Conservation (phyloP, 1,284 basidiomycete species). For the Sporisorium scitamineum region DNA sequence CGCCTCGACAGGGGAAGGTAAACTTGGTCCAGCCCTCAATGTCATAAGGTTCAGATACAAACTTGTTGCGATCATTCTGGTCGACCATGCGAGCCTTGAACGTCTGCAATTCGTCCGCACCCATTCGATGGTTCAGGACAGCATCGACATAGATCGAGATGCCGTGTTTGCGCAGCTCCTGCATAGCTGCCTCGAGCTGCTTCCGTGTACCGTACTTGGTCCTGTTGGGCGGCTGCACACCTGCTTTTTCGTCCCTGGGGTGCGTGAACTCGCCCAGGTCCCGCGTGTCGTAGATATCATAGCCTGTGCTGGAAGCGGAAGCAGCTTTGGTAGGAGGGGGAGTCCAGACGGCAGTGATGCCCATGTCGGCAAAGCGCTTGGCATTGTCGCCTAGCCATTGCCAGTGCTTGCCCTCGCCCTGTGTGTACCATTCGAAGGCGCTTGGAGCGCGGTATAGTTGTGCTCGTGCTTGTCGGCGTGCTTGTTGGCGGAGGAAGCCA, state of each 20-base stretch:
- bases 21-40: conserved; percentile 73
- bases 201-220: conserved; percentile 94
- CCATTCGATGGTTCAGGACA: conserved; percentile 74
- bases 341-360: conserved; percentile 83
- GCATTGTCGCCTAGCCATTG: conserved; percentile 80
- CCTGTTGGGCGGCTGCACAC: conserved; percentile 67
- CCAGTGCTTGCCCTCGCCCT: conserved; percentile 78
- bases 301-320: conserved; percentile 70
- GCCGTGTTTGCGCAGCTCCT: conserved; percentile 70
- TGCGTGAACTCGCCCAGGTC: conserved; percentile 81
- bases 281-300: conserved; percentile 68
- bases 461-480: conserved; percentile 50
- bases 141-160: conserved; percentile 71
- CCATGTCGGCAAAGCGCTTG: conserved; percentile 78
- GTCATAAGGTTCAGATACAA: conserved; percentile 44
- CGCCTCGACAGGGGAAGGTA: conserved; percentile 81
- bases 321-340: conserved; percentile 70
- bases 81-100: conserved; percentile 71
- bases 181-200: conserved; percentile 79
- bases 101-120: conserved; percentile 82
- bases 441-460: conserved; percentile 59
- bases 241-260: conserved; percentile 79
- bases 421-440: conserved; percentile 70
- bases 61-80: conserved; percentile 45
- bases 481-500: conserved; percentile 57